A percentile compares a stretch with the other conserved stretches of the same genome.
Evolutionary conservation across 2,329 filamentous ascomycete genomes (phyloP).

Genomic region (Tolypocladium ovalisporum): DNA sequence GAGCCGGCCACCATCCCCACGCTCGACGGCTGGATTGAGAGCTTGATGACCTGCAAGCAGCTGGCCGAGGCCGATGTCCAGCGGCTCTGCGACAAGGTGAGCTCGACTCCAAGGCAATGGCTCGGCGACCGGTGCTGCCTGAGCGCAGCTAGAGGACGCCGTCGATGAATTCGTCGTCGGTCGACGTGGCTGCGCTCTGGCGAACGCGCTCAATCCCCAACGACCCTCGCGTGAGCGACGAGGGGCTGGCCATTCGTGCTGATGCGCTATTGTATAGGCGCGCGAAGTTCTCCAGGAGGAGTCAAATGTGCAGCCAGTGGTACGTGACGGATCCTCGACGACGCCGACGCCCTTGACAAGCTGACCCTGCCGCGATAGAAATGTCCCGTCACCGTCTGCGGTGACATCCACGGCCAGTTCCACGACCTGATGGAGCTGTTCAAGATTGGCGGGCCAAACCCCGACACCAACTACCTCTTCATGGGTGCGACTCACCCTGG

Average conservation of each 20-base stretch:
- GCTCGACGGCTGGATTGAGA: conserved; percentile 97
- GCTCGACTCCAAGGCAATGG: conserved; percentile 3
- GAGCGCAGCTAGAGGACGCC: not conserved
- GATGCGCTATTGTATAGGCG: conserved; percentile 44
- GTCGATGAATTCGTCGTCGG: not conserved
- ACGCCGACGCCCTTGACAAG: not conserved
- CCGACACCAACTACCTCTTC: conserved; percentile 98
- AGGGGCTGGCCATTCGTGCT: conserved; percentile 7
- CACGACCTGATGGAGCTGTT: conserved; percentile 99
- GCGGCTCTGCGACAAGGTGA: conserved; percentile 93
- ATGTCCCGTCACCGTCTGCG: conserved; percentile 97
- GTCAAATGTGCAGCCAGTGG: conserved; percentile 97
- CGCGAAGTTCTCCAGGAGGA: conserved; percentile 94
- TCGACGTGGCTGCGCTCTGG: not conserved
- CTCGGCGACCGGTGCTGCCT: not conserved
- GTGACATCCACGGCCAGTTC: conserved; percentile 98
- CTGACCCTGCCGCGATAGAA: conserved; percentile 43
- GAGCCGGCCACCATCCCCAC: conserved; percentile 88
- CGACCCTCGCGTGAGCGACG: conserved; percentile 15
- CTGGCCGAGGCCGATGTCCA: conserved; percentile 89
- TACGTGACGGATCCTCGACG: conserved; percentile 35
- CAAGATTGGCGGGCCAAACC: conserved; percentile 95
- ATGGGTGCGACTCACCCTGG: conserved; percentile 58
- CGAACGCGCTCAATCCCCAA: not conserved
- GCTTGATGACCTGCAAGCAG: conserved; percentile 97